Base-by-base conservation (phyloP, 2,329 filamentous ascomycete genomes). In the Ambrosiella xylebori region DNA sequence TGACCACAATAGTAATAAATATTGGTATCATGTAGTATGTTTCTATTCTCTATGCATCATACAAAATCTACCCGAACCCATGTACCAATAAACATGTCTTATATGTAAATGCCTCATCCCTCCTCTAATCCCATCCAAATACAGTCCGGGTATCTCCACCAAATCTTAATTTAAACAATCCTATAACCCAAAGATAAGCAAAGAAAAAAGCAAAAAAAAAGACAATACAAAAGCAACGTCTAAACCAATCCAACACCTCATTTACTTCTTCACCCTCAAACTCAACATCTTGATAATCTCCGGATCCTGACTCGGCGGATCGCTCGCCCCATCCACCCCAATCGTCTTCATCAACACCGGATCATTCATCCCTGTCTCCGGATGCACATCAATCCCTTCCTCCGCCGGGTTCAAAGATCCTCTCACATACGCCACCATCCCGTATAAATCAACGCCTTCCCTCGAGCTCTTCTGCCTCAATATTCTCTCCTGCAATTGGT, bases 221-320 rank as follows among this genome's bases (percentile, higher is more conserved):
- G 47, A 49, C 38, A 44, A 54, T 38, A 15, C 5, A 47, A 35
- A 49, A 56, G 19, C 2, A 50, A 8, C 17, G 27, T 19, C 6
- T 4, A 12, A 11, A 11, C 40, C 40, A 3, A n/a, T 5, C n/a
- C 44, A 27, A 27, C 27, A 27, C n/a, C 44, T 8, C 8, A 37
- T 5, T 37, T 45, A 60, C 15, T 55, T 45, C 55, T 55, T 54
- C n/a, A 37, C 47, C 37, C 59, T 51, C 37, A 62, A 53, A 47
- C 59, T 62, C 35, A 63, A 44, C 60, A 61, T 59, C 56, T 60
- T 66, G 61, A 69, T 65, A 8, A 71, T 65, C 6, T 61, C 63
- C 3, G 63, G 64, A 40, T 74, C 69, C 60, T 74, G 71, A 44
- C 71, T 74, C 4, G 71, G 71, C 7, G 71, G 71, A 37, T 68